These are phyloP conservation scores for Cyclotella baltica DNA, from an alignment of 108 stramenopile species.

Conservation along the genomic window DNA sequence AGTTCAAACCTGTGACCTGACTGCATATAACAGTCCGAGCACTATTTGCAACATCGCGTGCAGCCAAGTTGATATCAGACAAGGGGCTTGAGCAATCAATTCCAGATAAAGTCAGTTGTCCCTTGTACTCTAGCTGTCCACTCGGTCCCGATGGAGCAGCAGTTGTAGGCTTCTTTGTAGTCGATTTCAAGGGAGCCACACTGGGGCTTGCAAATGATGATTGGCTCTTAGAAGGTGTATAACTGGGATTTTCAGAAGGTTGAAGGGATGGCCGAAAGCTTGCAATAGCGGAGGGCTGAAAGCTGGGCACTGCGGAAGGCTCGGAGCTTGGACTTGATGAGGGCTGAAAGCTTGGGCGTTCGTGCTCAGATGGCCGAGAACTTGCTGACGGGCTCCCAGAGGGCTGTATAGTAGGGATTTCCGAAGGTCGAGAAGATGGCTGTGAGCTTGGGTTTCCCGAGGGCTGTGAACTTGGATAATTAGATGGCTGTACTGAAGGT, in stretches of 20 bases:
- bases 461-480: background rate
- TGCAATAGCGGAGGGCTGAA: no score
- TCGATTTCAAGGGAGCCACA: no score
- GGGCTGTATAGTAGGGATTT: background rate
- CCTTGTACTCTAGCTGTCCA: constrained; percentile 6
- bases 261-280: background rate
- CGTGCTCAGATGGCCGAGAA: no score
- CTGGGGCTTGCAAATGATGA: background rate
- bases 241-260: background rate
- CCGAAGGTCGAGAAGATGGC: no score
- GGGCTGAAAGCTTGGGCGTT: background rate
- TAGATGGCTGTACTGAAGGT: background rate
- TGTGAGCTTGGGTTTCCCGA: background rate
- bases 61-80: background rate
- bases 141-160: background rate
- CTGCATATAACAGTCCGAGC: background rate
- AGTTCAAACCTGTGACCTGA: background rate
- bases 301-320: background rate
- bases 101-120: background rate
- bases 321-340: background rate
- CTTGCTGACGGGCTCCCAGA: background rate
- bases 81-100: constrained; percentile 5
- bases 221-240: background rate
- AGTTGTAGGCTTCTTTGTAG: background rate
- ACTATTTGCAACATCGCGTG: constrained; percentile 1